A percentile compares a stretch with the other conserved stretches of the same genome.
phyloP scores from a whole-genome alignment of 164 flowering plant genomes.

The Liquidambar formosana region DNA sequence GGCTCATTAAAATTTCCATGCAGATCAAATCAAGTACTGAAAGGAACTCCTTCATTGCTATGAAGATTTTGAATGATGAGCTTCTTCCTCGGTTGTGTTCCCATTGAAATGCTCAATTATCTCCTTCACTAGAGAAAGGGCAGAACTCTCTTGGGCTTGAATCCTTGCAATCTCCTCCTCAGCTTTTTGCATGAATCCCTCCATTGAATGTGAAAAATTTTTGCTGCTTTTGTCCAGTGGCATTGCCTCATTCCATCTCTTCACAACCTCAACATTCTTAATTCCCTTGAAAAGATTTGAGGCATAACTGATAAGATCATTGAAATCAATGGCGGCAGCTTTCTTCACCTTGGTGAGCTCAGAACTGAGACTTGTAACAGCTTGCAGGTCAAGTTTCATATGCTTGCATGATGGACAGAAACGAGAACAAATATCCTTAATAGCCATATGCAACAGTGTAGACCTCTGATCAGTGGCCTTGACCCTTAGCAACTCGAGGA shows the following conservation, averaged over 20 bases:
- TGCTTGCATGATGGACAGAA: too few relatives aligned
- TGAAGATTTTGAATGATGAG: conserved; percentile 3
- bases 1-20: conserved; percentile 5
- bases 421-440: too few relatives aligned
- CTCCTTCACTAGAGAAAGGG: conserved; percentile 5
- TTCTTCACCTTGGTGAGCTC: too few relatives aligned
- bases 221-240: neutral
- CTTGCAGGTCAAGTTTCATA: too few relatives aligned
- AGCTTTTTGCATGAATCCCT: neutral
- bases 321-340: too few relatives aligned
- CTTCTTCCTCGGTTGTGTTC: neutral
- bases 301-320: too few relatives aligned
- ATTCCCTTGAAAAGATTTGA: neutral
- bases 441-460: too few relatives aligned
- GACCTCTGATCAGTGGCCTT: too few relatives aligned
- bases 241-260: neutral
- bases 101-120: conserved; percentile 12
- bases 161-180: neutral
- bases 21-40: neutral
- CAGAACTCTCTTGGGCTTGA: neutral
- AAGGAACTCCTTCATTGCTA: conserved; percentile 6
- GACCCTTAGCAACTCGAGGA: too few relatives aligned
- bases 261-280: neutral
- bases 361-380: too few relatives aligned
- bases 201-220: neutral